These are phyloP conservation scores for Primulina eburnea DNA, from an alignment of 257 asterid species.

Conservation along the genomic window DNA sequence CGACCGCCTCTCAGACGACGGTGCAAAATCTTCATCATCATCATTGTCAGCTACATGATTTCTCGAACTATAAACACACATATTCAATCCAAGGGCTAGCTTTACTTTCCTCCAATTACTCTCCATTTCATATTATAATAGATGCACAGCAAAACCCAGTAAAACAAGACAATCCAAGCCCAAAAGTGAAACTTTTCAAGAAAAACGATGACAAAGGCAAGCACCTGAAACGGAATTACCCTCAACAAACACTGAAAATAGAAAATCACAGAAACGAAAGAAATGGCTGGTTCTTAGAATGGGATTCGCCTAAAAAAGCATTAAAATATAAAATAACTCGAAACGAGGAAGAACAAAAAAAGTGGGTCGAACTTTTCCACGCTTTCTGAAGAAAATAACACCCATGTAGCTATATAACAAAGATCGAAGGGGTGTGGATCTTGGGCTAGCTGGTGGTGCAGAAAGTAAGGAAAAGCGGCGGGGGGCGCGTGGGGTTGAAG, in stretches of 20 bases:
- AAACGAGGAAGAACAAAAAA: constrained; percentile 32
- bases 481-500: constrained; percentile 12
- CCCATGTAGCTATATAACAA: constrained; percentile 4
- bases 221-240: background rate
- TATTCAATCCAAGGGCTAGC: constrained; percentile 79
- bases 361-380: constrained; percentile 15
- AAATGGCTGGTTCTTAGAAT: background rate
- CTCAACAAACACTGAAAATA: background rate
- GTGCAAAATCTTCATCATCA: constrained; percentile 38
- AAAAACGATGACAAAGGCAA: background rate
- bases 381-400: constrained; percentile 20
- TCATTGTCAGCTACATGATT: constrained; percentile 38
- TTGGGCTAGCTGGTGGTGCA: constrained; percentile 52
- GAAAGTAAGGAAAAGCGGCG: constrained; percentile 25
- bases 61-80: constrained; percentile 58
- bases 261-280: background rate
- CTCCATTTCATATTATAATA: constrained; percentile 48
- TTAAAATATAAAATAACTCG: background rate
- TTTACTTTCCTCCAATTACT: constrained; percentile 90
- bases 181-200: constrained; percentile 9
- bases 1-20: constrained; percentile 50
- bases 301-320: constrained; percentile 9
- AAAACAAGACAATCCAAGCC: background rate
- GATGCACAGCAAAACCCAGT: background rate
- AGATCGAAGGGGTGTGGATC: constrained; percentile 15